These are phyloP conservation scores for Pichia cactophila DNA, from an alignment of 1,139 yeast species.

Conservation along the genomic window DNA sequence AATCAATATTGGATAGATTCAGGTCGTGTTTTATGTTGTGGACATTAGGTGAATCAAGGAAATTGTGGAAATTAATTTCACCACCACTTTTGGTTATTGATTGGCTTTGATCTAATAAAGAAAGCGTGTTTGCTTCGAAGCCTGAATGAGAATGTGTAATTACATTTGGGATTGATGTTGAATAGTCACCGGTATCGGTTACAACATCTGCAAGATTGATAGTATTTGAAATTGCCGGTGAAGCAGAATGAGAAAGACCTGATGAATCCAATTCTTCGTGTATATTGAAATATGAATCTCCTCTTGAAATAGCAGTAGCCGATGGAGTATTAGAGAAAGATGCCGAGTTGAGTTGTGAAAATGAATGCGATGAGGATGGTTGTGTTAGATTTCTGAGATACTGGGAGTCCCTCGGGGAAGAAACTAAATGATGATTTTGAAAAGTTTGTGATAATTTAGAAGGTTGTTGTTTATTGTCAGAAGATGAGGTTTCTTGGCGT, in stretches of 20 bases:
- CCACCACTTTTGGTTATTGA: background rate
- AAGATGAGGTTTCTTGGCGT: slow-evolving; percentile 18
- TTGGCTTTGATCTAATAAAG: slow-evolving; percentile 1
- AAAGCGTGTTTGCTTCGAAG: slow-evolving; percentile 6
- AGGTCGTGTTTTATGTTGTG: slow-evolving; percentile 2
- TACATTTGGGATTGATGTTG: slow-evolving; percentile 17
- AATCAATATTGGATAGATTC: background rate
- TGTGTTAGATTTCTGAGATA: background rate
- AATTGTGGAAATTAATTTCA: background rate
- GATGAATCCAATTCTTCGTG: slow-evolving; percentile 14
- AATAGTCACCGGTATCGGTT: slow-evolving; percentile 14
- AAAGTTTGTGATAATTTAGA: slow-evolving; percentile 25
- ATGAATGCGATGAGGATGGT: background rate
- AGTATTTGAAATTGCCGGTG: slow-evolving; percentile 8
- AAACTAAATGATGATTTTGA: slow-evolving; percentile 5
- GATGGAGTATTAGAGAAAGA: background rate
- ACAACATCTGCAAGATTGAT: slow-evolving; percentile 1
- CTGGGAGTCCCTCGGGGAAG: slow-evolving; percentile 1
- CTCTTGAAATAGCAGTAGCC: background rate
- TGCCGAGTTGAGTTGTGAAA: background rate
- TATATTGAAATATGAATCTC: slow-evolving; percentile 2
- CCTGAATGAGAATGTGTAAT: slow-evolving; percentile 7
- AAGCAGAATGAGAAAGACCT: slow-evolving; percentile 12
- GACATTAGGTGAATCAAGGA: slow-evolving; percentile 6
- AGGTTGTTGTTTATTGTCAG: slow-evolving; percentile 17